Conservation (phyloP, 2,329 filamentous ascomycete species). For the Verticillium klebahnii region DNA sequence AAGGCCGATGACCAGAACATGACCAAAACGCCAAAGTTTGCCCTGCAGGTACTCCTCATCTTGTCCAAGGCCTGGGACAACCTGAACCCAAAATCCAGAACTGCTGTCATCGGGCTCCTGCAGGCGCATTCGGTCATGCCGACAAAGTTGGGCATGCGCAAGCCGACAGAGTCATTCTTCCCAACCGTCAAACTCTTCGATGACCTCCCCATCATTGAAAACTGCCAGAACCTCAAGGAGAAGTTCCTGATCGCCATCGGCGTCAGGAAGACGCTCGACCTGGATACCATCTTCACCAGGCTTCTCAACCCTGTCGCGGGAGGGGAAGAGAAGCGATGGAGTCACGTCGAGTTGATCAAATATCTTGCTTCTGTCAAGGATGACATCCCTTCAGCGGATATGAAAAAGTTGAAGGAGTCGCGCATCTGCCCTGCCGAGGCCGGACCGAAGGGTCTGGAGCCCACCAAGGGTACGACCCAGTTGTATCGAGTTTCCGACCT, state of each 20-base stretch:
- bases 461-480: constrained; percentile 43
- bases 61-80: constrained; percentile 88
- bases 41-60: constrained; percentile 70
- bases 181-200: constrained; percentile 92
- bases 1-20: constrained; percentile 63
- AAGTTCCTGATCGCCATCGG: constrained; percentile 81
- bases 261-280: constrained; percentile 90
- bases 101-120: constrained; percentile 60
- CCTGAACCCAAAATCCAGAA: constrained; percentile 62
- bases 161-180: constrained; percentile 84
- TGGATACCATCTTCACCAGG: constrained; percentile 88
- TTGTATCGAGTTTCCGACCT: constrained; percentile 73
- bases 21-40: constrained; percentile 67
- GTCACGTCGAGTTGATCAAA: constrained; percentile 89
- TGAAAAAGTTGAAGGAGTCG: constrained; percentile 71
- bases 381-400: constrained; percentile 81
- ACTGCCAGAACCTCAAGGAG: constrained; percentile 77
- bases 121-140: constrained; percentile 72
- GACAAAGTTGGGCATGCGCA: constrained; percentile 85
- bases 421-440: constrained; percentile 78
- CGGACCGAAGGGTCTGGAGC: constrained; percentile 50
- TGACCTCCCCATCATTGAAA: constrained; percentile 77
- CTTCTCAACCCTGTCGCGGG: constrained; percentile 61
- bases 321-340: constrained; percentile 66
- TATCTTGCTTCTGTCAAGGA: constrained; percentile 86